Conservation (phyloP, 495 filamentous ascomycete species). For the Cryomyces antarcticus region DNA sequence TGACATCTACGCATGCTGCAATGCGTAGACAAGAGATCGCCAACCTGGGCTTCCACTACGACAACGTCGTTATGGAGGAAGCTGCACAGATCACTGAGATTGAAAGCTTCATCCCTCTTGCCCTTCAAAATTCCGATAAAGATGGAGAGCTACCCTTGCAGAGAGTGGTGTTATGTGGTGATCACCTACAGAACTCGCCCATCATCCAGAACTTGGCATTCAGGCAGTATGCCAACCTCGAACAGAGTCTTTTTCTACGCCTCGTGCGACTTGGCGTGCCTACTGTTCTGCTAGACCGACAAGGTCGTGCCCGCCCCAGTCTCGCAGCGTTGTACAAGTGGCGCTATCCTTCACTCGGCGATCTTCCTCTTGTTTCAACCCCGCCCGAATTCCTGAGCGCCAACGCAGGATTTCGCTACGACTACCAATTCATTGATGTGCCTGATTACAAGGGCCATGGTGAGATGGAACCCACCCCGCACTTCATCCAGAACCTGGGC, state of each 20-base stretch:
- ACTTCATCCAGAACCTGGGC: conserved; percentile 93
- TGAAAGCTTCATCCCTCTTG: conserved; percentile 86
- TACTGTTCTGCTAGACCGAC: conserved; percentile 71
- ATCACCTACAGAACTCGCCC: conserved; percentile 92
- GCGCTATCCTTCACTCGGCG: conserved; percentile 68
- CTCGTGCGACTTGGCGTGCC: conserved; percentile 81
- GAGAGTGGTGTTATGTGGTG: conserved; percentile 78
- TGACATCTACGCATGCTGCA: conserved; percentile 97
- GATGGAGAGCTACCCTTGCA: conserved; percentile 57
- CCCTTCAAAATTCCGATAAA: conserved; percentile 57
- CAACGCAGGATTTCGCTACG: conserved; percentile 81
- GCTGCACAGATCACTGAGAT: conserved; percentile 96
- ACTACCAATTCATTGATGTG: conserved; percentile 95
- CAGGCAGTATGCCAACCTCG: conserved; percentile 83
- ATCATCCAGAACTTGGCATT: conserved; percentile 94
- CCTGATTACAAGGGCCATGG: conserved; percentile 81
- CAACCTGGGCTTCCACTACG: conserved; percentile 81
- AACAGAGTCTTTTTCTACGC: conserved; percentile 84
- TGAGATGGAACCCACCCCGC: conserved; percentile 78
- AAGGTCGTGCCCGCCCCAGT: conserved; percentile 69
- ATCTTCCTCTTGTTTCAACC: conserved; percentile 52
- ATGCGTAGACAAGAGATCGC: conserved; percentile 90
- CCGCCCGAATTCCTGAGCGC: conserved; percentile 53
- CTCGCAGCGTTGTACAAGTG: conserved; percentile 85
- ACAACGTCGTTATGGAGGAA: conserved; percentile 98